Base-by-base conservation (phyloP, 2,329 filamentous ascomycete genomes). In the Camptophora hylomeconis region DNA sequence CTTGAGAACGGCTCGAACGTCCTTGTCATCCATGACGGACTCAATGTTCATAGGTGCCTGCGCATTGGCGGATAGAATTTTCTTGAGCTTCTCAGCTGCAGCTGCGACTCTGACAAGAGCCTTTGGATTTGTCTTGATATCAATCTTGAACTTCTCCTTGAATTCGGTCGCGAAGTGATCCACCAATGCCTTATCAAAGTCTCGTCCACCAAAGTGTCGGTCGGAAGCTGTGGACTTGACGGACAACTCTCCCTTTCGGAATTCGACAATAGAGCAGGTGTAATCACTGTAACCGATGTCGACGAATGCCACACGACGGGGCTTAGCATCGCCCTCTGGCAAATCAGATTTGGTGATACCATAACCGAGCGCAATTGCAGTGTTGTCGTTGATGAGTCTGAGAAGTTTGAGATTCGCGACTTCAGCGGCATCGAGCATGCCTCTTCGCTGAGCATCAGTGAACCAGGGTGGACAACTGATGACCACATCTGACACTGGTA, bases 331-430 rank as follows among this genome's bases (percentile, higher is more conserved):
- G 22, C 78, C 69, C 16, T 65, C 64, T 33, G 86, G 89, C 18
- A 98, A 75, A 56, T 98, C 89, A 38, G 86, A 69, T 69, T 98
- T 95, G 49, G 89, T 94, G 65, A 98, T 95, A 55, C 89, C 89
- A 57, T 84, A 98, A 42, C 89, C 89, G 24, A 98, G 75, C 39
- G 89, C 89, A 40, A 86, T 84, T 36, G 89, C 89, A 28, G 89
- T 95, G 45, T 83, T 94, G 63, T 95, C 89, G 63, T 98, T 98
- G 69, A 98, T 92, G 40, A 98, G 69, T 37, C 89, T 76, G 41
- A 98, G 76, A 20, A 86, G 68, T 64, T 92, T 94, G 49, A 98
- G 69, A 37, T 86, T 87, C 34, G 87, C 83, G 47, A 98, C 82
- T 53, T 95, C 86, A 46, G 84, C 73, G 35, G 89, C 87, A 52